These are phyloP conservation scores for Phytophthora palmivora DNA, from an alignment of 352 stramenopile species.

Conservation along the genomic window DNA sequence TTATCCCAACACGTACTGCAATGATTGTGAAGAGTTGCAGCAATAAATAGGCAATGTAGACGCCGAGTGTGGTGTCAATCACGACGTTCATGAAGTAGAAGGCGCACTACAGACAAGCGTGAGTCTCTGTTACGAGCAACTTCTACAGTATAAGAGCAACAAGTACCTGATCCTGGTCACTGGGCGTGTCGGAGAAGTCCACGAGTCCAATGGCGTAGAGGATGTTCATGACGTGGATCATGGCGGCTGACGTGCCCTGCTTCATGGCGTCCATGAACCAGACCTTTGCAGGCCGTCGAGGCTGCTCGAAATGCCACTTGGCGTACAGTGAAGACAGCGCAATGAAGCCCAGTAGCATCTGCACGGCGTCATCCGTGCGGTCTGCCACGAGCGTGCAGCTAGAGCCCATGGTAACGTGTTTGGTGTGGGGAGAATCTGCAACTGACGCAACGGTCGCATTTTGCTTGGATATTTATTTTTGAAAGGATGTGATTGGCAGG, in stretches of 20 bases:
- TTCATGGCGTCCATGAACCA: slow-evolving; percentile 90
- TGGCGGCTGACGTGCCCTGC: slow-evolving; percentile 77
- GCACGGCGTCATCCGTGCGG: slow-evolving; percentile 74
- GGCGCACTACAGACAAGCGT: slow-evolving; percentile 54
- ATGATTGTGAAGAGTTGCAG: slow-evolving; percentile 64
- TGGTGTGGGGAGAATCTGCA: slow-evolving; percentile 22
- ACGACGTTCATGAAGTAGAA: slow-evolving; percentile 91
- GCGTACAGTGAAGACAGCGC: slow-evolving; percentile 80
- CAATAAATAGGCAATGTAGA: slow-evolving; percentile 85
- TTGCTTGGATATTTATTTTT: slow-evolving; percentile 8
- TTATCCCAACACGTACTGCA: slow-evolving; percentile 42
- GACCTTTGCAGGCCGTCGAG: slow-evolving; percentile 63
- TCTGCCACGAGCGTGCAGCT: slow-evolving; percentile 77
- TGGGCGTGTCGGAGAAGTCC: slow-evolving; percentile 55
- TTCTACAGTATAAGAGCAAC: background rate
- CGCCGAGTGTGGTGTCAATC: slow-evolving; percentile 83
- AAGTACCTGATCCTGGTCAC: slow-evolving; percentile 66
- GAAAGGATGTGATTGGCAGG: slow-evolving; percentile 11
- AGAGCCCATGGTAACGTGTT: slow-evolving; percentile 35
- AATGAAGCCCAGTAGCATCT: slow-evolving; percentile 79
- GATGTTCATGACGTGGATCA: slow-evolving; percentile 87
- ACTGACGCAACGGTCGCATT: slow-evolving; percentile 24
- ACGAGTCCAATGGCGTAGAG: slow-evolving; percentile 78
- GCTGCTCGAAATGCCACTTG: slow-evolving; percentile 80
- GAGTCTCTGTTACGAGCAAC: background rate